Percentiles rank a stretch among this genome's conserved stretches.
Evolutionary conservation across 768 basidiomycete species (phyloP).

Genomic region (Russula vinacea): DNA sequence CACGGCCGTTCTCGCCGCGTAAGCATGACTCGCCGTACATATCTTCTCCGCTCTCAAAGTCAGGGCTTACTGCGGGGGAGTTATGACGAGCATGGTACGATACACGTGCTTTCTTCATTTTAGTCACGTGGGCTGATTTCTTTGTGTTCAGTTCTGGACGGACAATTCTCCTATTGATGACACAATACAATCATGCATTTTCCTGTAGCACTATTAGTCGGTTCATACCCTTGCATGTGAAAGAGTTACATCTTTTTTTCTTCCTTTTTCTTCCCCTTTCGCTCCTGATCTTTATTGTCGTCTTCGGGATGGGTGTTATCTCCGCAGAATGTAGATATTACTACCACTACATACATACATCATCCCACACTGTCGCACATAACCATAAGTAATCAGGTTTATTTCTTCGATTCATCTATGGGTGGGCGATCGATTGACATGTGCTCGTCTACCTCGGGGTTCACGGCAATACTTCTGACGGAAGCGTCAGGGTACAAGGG

Average conservation of each 20-base stretch:
- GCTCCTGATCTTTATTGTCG: constrained; percentile 9
- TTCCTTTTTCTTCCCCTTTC: background rate
- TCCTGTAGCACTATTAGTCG: constrained; percentile 30
- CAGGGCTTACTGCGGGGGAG: constrained; percentile 14
- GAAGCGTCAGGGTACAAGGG: too few relatives aligned
- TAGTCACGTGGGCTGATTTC: background rate
- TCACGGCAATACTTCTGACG: background rate
- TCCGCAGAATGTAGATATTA: background rate
- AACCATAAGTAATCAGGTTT: background rate
- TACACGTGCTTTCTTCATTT: background rate
- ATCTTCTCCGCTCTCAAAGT: constrained; percentile 35
- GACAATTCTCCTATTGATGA: constrained; percentile 23
- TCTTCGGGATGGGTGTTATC: background rate
- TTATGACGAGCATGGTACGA: constrained; percentile 13
- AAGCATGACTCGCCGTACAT: constrained; percentile 34
- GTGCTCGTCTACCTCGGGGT: background rate
- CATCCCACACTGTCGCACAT: constrained; percentile 1
- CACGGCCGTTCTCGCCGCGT: constrained; percentile 41
- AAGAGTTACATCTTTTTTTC: constrained; percentile 17
- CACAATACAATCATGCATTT: constrained; percentile 29
- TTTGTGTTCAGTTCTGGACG: constrained; percentile 3
- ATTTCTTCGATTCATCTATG: background rate
- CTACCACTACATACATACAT: background rate
- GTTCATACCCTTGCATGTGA: constrained; percentile 24
- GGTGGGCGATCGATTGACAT: background rate